Base-by-base conservation (phyloP, 495 filamentous ascomycete species). In the Annulohypoxylon maeteangense region DNA sequence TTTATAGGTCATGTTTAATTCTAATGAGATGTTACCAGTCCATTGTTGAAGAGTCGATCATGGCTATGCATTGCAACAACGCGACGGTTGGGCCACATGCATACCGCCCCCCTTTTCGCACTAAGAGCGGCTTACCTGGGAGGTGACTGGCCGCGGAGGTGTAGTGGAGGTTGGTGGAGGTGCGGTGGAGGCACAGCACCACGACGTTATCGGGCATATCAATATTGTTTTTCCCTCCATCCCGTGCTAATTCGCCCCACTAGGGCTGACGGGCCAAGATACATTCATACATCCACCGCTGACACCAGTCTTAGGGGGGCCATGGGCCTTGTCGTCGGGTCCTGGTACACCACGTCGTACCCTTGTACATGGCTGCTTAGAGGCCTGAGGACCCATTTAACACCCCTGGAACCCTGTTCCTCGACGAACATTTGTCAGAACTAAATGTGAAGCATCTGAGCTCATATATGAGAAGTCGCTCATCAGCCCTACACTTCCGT, bases 371-470 rank as follows among this genome's bases (percentile, higher is more conserved):
- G 25, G 14, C 69, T 65, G 55, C 60, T 71, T 63, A 42, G 42
- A 63, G 45, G 23, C 54, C 18, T 72, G 40, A 53, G 45, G 70
- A 61, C 70, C 70, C 68, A 65, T 70, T 65, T 72, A 68, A 68
- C 59, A 29, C 65, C 60, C 38, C 55, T 53, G 22, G 44, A 72
- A 72, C 70, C 71, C 66, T 64, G 70, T 50, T 56, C 23, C 29
- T 34, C 64, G 64, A 63, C 58, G 40, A 34, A 56, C 65, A 51
- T 55, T 62, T 60, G 71, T 74, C 71, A 74, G 71, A 74, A 74
- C 71, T 70, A 74, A 74, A 74, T 62, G 57, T 63, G 71, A 74
- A 63, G 62, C 66, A 62, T 68, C 54, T 63, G 44, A 40, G 48
- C 50, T 71, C 62, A 40, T 66, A 66, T 74, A 74, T 70, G 56